These are phyloP conservation scores for Diplodia corticola DNA, from an alignment of 2,329 filamentous ascomycete species.

Conservation along the genomic window DNA sequence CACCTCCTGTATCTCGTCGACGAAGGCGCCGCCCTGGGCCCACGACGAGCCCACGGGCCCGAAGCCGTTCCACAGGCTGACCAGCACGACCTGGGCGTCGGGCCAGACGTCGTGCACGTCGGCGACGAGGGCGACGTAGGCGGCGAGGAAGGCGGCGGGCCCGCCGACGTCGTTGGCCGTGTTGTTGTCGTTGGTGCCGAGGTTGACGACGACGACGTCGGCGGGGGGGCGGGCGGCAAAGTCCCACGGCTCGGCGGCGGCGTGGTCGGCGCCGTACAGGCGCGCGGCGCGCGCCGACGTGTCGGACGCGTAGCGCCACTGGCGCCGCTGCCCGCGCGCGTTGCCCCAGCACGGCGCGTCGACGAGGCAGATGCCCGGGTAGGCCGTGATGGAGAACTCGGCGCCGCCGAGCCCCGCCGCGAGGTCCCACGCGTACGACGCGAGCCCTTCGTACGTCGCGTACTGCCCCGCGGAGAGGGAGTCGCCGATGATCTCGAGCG, in stretches of 20 bases:
- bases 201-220: conserved; percentile 48
- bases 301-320: conserved; percentile 61
- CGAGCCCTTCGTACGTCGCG: conserved; percentile 59
- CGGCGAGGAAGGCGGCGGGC: conserved; percentile 39
- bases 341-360: conserved; percentile 59
- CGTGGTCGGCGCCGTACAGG: conserved; percentile 42
- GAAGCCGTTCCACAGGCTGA: conserved; percentile 59
- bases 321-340: conserved; percentile 46
- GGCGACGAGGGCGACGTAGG: conserved; percentile 46
- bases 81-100: conserved; percentile 44
- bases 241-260: conserved; percentile 38
- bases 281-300: conserved; percentile 50
- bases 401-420: conserved; percentile 59
- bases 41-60: conserved; percentile 53
- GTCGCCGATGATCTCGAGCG: conserved; percentile 49
- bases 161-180: conserved; percentile 44
- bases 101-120: conserved; percentile 46
- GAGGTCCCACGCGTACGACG: conserved; percentile 58
- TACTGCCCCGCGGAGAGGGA: conserved; percentile 58
- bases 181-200: conserved; percentile 51
- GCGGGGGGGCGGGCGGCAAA: conserved; percentile 38
- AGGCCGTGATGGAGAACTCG: conserved; percentile 60
- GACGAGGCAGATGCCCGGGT: conserved; percentile 59
- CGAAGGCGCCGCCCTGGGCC: conserved; percentile 49
- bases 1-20: conserved; percentile 53